Conservation (phyloP, 2,329 filamentous ascomycete genomes). For the Trichophyton mentagrophytes region DNA sequence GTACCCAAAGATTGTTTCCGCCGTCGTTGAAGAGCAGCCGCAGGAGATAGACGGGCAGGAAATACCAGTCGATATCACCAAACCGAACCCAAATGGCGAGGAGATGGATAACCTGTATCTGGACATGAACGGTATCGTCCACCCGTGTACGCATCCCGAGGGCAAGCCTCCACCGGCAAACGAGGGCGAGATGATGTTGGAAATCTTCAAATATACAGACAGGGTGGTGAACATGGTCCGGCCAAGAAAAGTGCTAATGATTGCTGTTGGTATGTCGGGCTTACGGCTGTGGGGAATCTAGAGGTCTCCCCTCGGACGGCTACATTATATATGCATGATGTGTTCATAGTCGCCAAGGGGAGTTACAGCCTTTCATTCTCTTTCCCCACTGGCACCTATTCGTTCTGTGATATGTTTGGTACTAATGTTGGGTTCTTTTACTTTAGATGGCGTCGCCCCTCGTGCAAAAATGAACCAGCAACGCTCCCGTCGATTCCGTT, state of each 20-base stretch:
- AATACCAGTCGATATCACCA: conserved; percentile 73
- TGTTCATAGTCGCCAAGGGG: conserved; percentile 21
- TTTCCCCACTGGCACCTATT: neutral
- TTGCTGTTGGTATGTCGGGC: conserved; percentile 61
- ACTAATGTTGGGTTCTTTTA: conserved; percentile 19
- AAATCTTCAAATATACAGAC: conserved; percentile 97
- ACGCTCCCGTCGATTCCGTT: conserved; percentile 85
- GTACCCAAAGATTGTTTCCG: conserved; percentile 92
- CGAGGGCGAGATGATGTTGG: conserved; percentile 99
- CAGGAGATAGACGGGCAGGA: conserved; percentile 68
- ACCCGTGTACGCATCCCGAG: conserved; percentile 96
- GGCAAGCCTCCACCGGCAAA: conserved; percentile 80
- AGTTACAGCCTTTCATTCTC: conserved; percentile 15
- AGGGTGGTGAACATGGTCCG: conserved; percentile 97
- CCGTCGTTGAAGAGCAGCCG: conserved; percentile 76
- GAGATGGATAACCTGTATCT: conserved; percentile 97
- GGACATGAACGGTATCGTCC: conserved; percentile 99
- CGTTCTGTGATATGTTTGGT: conserved; percentile 1
- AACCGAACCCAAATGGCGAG: conserved; percentile 89
- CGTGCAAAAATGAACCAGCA: conserved; percentile 99
- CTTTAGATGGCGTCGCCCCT: conserved; percentile 79
- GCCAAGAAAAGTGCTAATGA: conserved; percentile 89
- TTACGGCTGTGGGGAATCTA: conserved; percentile 8
- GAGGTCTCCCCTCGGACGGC: conserved; percentile 17
- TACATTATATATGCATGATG: conserved; percentile 19